Evolutionary conservation across 345 rosid species (phyloP), one percentile per base, ranked within the genome.

Genomic region (Rubroshorea leprosula): DNA sequence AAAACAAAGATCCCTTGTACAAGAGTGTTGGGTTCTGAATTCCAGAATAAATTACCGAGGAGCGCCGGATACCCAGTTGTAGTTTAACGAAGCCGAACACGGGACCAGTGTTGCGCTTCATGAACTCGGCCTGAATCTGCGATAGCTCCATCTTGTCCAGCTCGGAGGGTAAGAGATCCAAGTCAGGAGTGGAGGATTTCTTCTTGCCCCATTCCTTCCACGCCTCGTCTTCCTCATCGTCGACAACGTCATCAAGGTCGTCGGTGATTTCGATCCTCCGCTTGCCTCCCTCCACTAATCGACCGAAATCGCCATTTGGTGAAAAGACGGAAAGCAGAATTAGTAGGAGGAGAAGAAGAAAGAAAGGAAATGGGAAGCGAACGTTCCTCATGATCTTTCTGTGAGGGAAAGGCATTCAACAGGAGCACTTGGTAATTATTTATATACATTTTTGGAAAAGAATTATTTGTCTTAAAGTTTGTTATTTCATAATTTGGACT

Each of bases 181-280:
- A 93, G 55, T 81, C 89, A 57, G 71, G 41, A 8, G 41, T 17
- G 1, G 68, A 45, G 8, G 65, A 7, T 31, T 81, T 58, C 65
- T 62, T 76, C 66, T 75, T 76, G 12, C 99, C 99, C 99, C 97
- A 93, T 51, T 78, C 81, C 69, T 78, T 87, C 99, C 99, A 93
- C 44, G 72, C 70, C 4, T 89, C 97, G 69, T 93, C 97, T 78
- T 93, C 97, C 70, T 89, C 97, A 7, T 80, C 84, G 72, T 93
- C 96, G 22, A 87, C 65, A 0, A 93, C 84, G 77, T 85, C 96
- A 45, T 87, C 82, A 39, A 93, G 91, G 67, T 93, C 94, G 68
- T 93, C 97, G 58, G 86, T 48, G 63, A 92, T 75, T n/a, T n/a
- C 89, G 68, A 93, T 54, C 74, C 75, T 75, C 38, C 84, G 75